Percentiles rank a stretch among this genome's conserved stretches.
Evolutionary conservation across 1,139 yeast genomes (phyloP).

Genomic region (Scheffersomyces titani): DNA sequence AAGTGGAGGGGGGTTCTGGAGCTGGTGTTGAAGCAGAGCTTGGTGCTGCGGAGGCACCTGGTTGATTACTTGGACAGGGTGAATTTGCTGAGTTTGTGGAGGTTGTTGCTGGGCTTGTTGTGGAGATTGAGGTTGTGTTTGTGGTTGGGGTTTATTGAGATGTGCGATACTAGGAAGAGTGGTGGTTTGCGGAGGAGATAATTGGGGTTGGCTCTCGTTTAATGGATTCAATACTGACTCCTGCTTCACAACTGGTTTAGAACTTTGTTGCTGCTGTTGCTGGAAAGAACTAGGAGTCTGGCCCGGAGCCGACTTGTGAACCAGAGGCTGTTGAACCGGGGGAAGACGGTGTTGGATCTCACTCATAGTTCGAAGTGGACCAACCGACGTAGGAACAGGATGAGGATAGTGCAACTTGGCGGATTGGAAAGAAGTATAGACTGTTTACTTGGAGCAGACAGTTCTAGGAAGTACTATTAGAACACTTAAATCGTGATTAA

Average conservation of each 20-base stretch:
- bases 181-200: not conserved
- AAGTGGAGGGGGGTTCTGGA: constrained; percentile 4
- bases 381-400: not conserved
- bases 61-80: not conserved
- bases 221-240: not conserved
- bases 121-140: not conserved
- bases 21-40: not conserved
- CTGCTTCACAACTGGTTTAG: not conserved
- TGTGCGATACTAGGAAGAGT: not conserved
- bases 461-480: not conserved
- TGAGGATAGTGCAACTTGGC: not conserved
- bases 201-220: not conserved
- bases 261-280: not conserved
- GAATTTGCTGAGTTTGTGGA: not conserved
- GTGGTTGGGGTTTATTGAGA: constrained; percentile 1
- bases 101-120: constrained; percentile 1
- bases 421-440: not conserved
- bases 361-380: constrained; percentile 21
- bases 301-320: constrained; percentile 1
- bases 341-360: constrained; percentile 33
- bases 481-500: no score
- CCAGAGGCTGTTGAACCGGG: constrained; percentile 13
- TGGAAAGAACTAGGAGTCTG: not conserved
- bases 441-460: not conserved
- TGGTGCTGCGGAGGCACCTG: constrained; percentile 3